These are phyloP conservation scores for Neoascochyta sp. DNA, from an alignment of 2,329 filamentous ascomycete species.

Conservation along the genomic window DNA sequence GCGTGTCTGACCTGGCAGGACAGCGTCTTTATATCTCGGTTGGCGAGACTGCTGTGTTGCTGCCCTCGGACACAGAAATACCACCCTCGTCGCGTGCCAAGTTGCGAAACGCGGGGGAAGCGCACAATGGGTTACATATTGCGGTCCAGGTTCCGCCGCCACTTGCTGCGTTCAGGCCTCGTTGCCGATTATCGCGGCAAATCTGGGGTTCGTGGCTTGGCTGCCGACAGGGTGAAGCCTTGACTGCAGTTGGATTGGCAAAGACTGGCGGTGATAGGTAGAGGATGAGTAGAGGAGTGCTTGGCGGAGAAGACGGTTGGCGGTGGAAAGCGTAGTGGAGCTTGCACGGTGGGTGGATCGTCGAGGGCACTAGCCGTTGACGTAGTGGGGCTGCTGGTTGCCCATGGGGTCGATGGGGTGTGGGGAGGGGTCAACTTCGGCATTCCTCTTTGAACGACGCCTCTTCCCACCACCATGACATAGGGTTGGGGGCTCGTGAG, in stretches of 20 bases:
- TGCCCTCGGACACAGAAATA: conserved; percentile 7
- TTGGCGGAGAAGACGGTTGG: conserved; percentile 7
- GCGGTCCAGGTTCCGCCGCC: conserved; percentile 8
- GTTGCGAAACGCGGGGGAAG: conserved; percentile 13
- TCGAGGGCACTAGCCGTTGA: conserved; percentile 8
- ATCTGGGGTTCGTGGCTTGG: conserved; percentile 20
- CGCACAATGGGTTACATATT: conserved; percentile 10
- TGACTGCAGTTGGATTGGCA: conserved; percentile 17
- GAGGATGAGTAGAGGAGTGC: conserved; percentile 1
- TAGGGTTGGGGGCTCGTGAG: no score
- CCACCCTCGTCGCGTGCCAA: conserved; percentile 7
- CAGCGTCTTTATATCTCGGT: no score
- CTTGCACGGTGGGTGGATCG: conserved; percentile 4
- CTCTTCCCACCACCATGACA: no score
- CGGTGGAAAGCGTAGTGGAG: conserved; percentile 1
- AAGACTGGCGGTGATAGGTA: conserved; percentile 8
- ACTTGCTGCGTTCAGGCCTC: conserved; percentile 15
- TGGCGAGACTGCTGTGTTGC: no score
- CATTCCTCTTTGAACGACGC: neutral
- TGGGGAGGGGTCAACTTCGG: no score
- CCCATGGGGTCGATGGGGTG: no score
- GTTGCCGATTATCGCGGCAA: conserved; percentile 10
- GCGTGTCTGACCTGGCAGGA: no score
- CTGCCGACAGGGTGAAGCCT: conserved; percentile 15
- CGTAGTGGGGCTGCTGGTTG: no score